phyloP scores from a whole-genome alignment of 176 grass and related monocot species.

The Tillandsia leiboldiana region DNA sequence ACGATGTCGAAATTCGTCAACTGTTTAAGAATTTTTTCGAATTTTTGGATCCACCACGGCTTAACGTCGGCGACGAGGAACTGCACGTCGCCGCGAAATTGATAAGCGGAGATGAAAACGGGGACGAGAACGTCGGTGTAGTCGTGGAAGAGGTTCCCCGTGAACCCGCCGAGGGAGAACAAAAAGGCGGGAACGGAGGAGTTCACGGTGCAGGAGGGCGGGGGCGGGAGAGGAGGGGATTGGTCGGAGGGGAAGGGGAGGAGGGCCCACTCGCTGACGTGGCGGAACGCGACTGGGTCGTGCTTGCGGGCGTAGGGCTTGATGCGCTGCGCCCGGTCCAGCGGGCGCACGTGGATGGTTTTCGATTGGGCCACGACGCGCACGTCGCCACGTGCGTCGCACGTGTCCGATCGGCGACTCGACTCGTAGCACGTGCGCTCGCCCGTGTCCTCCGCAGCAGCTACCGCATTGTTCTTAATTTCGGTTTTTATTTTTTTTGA shows the following conservation, averaged over 20 bases:
- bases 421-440: slow-evolving; percentile 39
- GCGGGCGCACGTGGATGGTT: slow-evolving; percentile 21
- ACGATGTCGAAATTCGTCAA: slow-evolving; percentile 59
- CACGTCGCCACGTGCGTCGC: slow-evolving; percentile 46
- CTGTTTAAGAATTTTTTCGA: slow-evolving; percentile 45
- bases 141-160: slow-evolving; percentile 82
- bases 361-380: slow-evolving; percentile 25
- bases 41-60: slow-evolving; percentile 63
- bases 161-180: slow-evolving; percentile 52
- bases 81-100: slow-evolving; percentile 50
- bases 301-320: slow-evolving; percentile 57
- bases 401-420: slow-evolving; percentile 50
- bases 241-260: slow-evolving; percentile 13
- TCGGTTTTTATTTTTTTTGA: not conserved
- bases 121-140: slow-evolving; percentile 85
- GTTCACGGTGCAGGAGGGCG: slow-evolving; percentile 38
- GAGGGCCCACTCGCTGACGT: slow-evolving; percentile 49
- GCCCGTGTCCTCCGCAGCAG: not conserved
- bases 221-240: not conserved
- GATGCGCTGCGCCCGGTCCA: slow-evolving; percentile 32
- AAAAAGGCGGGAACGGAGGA: slow-evolving; percentile 38
- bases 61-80: slow-evolving; percentile 57
- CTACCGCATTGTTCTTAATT: not conserved
- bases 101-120: slow-evolving; percentile 46
- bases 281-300: slow-evolving; percentile 24